Percentiles rank a stretch among this genome's conserved stretches.
These are phyloP conservation scores for Myxozyma neotropica DNA, from an alignment of 805 yeast genomes.

Conservation along the genomic window DNA sequence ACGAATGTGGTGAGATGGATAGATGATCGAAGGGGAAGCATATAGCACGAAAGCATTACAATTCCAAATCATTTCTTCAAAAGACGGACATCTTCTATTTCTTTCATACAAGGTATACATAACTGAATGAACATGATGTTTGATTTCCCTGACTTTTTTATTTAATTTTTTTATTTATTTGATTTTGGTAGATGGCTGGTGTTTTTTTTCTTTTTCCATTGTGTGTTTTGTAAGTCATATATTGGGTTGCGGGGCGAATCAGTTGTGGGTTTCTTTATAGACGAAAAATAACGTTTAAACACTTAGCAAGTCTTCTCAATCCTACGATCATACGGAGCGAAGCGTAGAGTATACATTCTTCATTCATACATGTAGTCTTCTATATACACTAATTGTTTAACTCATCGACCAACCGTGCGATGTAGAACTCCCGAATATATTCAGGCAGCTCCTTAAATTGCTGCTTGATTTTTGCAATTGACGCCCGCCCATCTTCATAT, in stretches of 20 bases:
- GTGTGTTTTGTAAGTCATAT: slow-evolving; percentile 33
- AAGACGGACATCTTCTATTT: background rate
- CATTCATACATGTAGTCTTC: background rate
- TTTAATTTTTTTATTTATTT: slow-evolving; percentile 1
- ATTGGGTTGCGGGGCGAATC: slow-evolving; percentile 31
- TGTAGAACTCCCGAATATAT: slow-evolving; percentile 40
- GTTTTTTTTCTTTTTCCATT: slow-evolving; percentile 21
- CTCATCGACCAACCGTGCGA: slow-evolving; percentile 41
- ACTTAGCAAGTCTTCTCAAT: background rate
- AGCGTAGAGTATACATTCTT: too few species aligned
- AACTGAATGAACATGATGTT: slow-evolving; percentile 11
- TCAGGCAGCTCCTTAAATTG: slow-evolving; percentile 38
- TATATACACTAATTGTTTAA: slow-evolving; percentile 10
- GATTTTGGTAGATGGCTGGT: slow-evolving; percentile 26
- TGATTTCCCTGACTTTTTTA: slow-evolving; percentile 12
- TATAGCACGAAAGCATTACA: slow-evolving; percentile 15
- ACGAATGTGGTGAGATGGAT: slow-evolving; percentile 10
- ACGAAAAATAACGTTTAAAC: slow-evolving; percentile 23
- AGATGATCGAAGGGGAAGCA: slow-evolving; percentile 1
- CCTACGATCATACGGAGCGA: too few species aligned
- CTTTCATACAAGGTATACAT: slow-evolving; percentile 14
- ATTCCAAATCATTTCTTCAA: slow-evolving; percentile 3
- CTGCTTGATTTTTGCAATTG: slow-evolving; percentile 35
- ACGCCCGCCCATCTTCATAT: slow-evolving; percentile 42
- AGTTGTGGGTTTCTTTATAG: slow-evolving; percentile 32